Evolutionary conservation across 768 basidiomycete species (phyloP), one percentile per base, ranked within the genome.

Genomic region (Lactarius psammicola): DNA sequence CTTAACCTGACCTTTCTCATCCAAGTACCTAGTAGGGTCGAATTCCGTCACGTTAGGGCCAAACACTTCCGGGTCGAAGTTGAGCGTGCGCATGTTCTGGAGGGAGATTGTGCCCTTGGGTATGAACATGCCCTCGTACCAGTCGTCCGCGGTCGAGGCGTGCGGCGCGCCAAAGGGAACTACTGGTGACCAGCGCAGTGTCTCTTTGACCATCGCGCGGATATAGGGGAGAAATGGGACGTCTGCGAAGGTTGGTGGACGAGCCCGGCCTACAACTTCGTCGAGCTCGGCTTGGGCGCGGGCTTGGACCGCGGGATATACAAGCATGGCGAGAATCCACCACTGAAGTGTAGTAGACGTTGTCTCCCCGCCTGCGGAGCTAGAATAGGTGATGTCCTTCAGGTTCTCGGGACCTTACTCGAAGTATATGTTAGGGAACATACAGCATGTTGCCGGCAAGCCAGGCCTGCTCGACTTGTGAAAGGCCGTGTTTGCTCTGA

Each of bases 211-310:
- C 11, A 80, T 65, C 3, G 74, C 75, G 38, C 77, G 72, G 26
- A 80, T 61, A 62, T 79, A 82, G 2, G 78, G 79, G 8, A 82
- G 70, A 44, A 68, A 56, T 6, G 60, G 58, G 44, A 69, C 63
- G 64, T 78, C 77, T 5, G 68, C 65, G 20, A 78, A 75, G 5
- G 70, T 71, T 1, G 81, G 82, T 9, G 82, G 71, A 4, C 80
- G 73, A 26, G 68, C 73, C 1, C 53, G 31, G 11, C 77, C 59
- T 13, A 81, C 66, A 4, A 81, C 74, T 3, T 57, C 31, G 67
- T 82, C 81, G 15, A 83, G 73, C 67, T 82, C 80, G 7, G 71
- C 73, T 58, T 80, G 81, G 0, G 79, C 80, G 59, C 70, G 76
- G 9, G 53, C 63, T 63, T 78, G 78, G 17, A 73, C 68, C 15